Conservation (phyloP, 352 stramenopile species). For the Phytophthora palmivora region DNA sequence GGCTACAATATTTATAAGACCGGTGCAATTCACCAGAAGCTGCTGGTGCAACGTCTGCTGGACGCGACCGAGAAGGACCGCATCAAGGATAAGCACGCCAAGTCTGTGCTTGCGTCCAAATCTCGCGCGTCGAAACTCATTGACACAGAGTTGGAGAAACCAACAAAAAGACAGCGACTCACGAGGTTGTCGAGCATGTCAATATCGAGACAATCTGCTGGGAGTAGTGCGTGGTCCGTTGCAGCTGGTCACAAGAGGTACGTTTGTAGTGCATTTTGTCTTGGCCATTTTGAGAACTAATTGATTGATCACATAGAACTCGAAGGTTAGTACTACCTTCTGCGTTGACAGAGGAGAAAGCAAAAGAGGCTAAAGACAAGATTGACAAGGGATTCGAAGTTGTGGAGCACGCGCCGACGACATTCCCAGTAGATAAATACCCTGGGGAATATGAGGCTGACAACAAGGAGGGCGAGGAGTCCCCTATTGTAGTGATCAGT, state of each 20-base stretch:
- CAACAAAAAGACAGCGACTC: constrained; percentile 29
- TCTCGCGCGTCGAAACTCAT: constrained; percentile 75
- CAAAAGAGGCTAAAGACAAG: constrained; percentile 36
- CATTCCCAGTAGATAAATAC: background rate
- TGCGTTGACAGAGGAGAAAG: constrained; percentile 44
- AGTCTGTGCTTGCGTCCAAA: constrained; percentile 77
- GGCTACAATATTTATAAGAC: constrained; percentile 70
- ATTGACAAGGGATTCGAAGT: constrained; percentile 52
- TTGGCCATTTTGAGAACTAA: constrained; percentile 6
- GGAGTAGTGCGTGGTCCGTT: constrained; percentile 26
- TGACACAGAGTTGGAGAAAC: constrained; percentile 24
- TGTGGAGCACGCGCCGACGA: background rate
- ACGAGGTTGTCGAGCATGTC: constrained; percentile 19
- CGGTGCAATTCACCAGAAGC: constrained; percentile 77
- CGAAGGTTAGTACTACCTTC: constrained; percentile 41
- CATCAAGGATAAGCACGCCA: constrained; percentile 83
- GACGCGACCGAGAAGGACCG: constrained; percentile 79
- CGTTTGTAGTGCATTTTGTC: constrained; percentile 1
- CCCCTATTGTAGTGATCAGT: constrained; percentile 1
- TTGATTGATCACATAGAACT: constrained; percentile 2
- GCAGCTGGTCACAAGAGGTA: constrained; percentile 31
- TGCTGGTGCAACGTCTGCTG: constrained; percentile 82
- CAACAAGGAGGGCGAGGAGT: constrained; percentile 7
- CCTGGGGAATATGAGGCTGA: background rate
- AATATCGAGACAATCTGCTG: constrained; percentile 13